phyloP scores from a whole-genome alignment of 1,284 basidiomycete genomes.

The Rhodotorula sp. region DNA sequence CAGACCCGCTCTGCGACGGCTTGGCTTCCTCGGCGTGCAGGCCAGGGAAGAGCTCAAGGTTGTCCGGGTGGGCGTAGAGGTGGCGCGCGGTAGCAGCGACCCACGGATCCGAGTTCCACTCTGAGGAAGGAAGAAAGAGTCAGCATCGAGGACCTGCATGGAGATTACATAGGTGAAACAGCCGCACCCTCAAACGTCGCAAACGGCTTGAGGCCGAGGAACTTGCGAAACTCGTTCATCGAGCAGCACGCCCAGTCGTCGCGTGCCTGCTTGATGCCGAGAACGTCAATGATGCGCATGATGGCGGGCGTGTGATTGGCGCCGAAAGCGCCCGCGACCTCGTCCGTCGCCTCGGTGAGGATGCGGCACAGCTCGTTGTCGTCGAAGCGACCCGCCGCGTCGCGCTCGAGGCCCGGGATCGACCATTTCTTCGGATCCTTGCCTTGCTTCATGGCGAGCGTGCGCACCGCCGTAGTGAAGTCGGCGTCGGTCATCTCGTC shows the following conservation, averaged over 20 bases:
- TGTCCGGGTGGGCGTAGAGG: conserved; percentile 73
- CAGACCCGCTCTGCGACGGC: conserved; percentile 68
- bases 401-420: conserved; percentile 60
- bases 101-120: conserved; percentile 77
- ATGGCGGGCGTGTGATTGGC: conserved; percentile 64
- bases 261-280: conserved; percentile 46
- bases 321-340: conserved; percentile 72
- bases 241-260: conserved; percentile 73
- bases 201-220: conserved; percentile 42
- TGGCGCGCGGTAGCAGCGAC: conserved; percentile 73
- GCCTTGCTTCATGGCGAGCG: conserved; percentile 44
- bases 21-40: conserved; percentile 67
- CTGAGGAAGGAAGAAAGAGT: conserved; percentile 45
- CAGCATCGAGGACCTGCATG: too few relatives aligned
- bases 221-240: conserved; percentile 59
- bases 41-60: conserved; percentile 72
- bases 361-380: conserved; percentile 69
- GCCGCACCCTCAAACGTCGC: conserved; percentile 22
- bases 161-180: too few relatives aligned
- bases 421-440: conserved; percentile 66
- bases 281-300: conserved; percentile 65
- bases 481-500: conserved; percentile 62
- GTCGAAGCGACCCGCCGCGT: conserved; percentile 45
- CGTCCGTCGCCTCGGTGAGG: conserved; percentile 68
- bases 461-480: conserved; percentile 58